These are phyloP conservation scores for Sapria himalayana DNA, from an alignment of 345 rosid species.

Conservation along the genomic window DNA sequence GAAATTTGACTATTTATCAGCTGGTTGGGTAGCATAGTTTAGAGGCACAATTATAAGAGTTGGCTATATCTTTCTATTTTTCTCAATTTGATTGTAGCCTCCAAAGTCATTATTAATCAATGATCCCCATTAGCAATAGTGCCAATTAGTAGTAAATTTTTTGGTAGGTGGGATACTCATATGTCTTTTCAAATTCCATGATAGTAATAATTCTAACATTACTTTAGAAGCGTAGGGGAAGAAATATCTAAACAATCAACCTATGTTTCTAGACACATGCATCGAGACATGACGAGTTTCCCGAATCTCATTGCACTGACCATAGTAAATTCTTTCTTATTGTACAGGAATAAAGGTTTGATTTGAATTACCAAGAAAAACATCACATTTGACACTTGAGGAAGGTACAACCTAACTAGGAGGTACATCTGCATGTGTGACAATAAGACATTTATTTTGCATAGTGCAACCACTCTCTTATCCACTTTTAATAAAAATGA, in stretches of 20 bases:
- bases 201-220: neutral
- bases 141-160: neutral
- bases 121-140: neutral
- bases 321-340: too few species aligned
- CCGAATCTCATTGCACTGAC: too few species aligned
- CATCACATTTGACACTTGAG: too few species aligned
- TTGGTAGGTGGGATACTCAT: neutral
- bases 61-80: neutral
- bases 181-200: neutral
- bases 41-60: conserved; percentile 1
- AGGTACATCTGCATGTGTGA: too few species aligned
- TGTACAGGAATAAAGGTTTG: too few species aligned
- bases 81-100: neutral
- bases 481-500: too few species aligned
- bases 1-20: neutral
- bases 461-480: too few species aligned
- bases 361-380: too few species aligned
- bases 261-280: too few species aligned
- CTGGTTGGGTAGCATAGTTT: conserved; percentile 3
- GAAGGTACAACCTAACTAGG: too few species aligned
- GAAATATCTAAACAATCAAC: neutral
- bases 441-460: too few species aligned
- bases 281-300: too few species aligned
- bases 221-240: neutral
- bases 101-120: neutral